Percentiles rank a stretch among this genome's conserved stretches.
Conservation (phyloP, 225 moss, liverwort and hornwort species). For the Polytrichum commune region DNA sequence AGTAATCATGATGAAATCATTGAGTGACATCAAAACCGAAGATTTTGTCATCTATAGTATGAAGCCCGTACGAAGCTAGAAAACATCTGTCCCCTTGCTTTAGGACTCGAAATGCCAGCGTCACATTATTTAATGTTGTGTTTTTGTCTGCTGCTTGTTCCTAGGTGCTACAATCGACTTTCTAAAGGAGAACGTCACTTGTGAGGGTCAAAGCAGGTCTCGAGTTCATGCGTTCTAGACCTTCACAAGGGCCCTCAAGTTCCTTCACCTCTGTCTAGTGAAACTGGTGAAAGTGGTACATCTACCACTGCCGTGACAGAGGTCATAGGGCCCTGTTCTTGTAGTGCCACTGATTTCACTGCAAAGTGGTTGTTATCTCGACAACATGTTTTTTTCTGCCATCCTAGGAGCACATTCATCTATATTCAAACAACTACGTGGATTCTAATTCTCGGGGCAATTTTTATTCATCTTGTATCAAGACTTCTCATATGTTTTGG, state of each 20-base stretch:
- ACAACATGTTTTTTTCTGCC: not conserved
- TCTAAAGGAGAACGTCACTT: not conserved
- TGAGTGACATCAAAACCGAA: not conserved
- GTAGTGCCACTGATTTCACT: not conserved
- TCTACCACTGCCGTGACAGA: no score
- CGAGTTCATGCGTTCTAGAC: not conserved
- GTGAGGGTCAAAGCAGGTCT: slow-evolving; percentile 1
- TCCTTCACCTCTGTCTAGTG: no score
- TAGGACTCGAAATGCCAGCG: not conserved
- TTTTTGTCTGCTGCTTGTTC: not conserved
- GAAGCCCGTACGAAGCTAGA: not conserved
- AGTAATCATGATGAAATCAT: not conserved
- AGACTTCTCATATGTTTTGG: not conserved
- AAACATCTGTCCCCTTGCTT: not conserved
- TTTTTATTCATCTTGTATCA: not conserved
- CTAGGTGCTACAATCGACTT: not conserved
- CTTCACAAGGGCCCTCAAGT: not conserved
- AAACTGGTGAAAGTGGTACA: no score
- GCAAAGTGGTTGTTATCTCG: not conserved
- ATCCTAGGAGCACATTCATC: not conserved
- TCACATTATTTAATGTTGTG: not conserved
- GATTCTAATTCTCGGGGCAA: not conserved
- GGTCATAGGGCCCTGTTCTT: not conserved
- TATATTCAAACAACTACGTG: not conserved
- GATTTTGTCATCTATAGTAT: not conserved